Conservation (phyloP, 768 basidiomycete genomes). For the Russula foetens region DNA sequence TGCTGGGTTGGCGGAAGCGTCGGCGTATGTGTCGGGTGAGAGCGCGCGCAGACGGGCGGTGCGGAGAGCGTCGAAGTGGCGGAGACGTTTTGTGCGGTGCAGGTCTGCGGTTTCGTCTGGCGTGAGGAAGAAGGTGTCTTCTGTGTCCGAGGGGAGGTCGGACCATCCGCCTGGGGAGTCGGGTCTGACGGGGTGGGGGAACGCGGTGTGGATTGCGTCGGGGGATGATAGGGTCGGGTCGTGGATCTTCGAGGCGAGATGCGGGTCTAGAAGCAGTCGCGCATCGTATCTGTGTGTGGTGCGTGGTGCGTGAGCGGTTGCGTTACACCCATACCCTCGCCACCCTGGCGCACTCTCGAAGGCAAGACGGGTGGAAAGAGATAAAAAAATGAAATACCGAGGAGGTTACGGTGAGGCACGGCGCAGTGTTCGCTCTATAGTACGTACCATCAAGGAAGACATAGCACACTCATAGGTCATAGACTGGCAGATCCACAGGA, state of each 20-base stretch:
- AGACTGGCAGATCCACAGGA: not conserved
- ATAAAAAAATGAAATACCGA: not conserved
- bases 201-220: not conserved
- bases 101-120: conserved; percentile 60
- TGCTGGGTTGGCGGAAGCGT: not conserved
- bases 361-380: not conserved
- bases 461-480: too few relatives aligned
- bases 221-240: too few relatives aligned
- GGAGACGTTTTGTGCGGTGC: conserved; percentile 57
- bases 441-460: not conserved
- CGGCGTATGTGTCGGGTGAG: conserved; percentile 28
- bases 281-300: conserved; percentile 61
- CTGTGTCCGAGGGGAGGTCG: conserved; percentile 75
- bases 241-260: conserved; percentile 23
- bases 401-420: too few relatives aligned
- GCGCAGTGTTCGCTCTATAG: too few relatives aligned
- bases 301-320: not conserved
- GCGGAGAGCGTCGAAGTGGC: conserved; percentile 47
- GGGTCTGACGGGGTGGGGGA: conserved; percentile 20
- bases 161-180: conserved; percentile 65
- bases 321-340: not conserved
- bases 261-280: conserved; percentile 59
- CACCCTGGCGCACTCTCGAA: not conserved
- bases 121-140: conserved; percentile 78
- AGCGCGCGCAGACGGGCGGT: conserved; percentile 62